Conservation (phyloP, 768 basidiomycete species). For the Suillus weaverae region DNA sequence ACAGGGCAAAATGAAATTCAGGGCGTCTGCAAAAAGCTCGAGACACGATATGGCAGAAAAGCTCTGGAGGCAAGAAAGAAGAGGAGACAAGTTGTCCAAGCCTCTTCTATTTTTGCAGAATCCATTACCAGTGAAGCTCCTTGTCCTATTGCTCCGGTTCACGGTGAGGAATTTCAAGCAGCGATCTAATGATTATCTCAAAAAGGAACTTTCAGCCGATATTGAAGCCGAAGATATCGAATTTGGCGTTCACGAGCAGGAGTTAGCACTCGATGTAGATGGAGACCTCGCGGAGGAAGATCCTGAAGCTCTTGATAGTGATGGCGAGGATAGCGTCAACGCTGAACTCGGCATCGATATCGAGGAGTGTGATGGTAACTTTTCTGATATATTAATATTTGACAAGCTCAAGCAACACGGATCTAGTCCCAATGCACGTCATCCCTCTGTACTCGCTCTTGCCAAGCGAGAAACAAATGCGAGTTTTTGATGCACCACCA, state of each 20-base stretch:
- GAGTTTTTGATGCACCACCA: conserved; percentile 86
- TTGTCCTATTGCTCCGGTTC: conserved; percentile 19
- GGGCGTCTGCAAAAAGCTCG: conserved; percentile 78
- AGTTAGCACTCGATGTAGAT: conserved; percentile 70
- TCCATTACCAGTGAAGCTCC: conserved; percentile 14
- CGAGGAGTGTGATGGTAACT: conserved; percentile 68
- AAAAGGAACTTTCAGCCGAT: conserved; percentile 46
- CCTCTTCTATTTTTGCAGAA: conserved; percentile 30
- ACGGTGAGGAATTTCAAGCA: conserved; percentile 12
- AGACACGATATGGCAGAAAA: conserved; percentile 71
- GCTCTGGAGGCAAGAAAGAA: conserved; percentile 56
- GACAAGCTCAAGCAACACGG: not conserved
- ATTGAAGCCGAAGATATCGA: conserved; percentile 84
- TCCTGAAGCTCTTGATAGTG: conserved; percentile 73
- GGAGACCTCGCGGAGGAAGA: conserved; percentile 61
- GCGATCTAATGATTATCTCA: not conserved
- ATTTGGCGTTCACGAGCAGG: conserved; percentile 49
- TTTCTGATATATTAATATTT: conserved; percentile 7
- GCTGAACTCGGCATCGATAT: conserved; percentile 57
- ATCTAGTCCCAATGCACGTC: conserved; percentile 86
- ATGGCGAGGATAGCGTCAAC: conserved; percentile 56
- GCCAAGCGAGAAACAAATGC: conserved; percentile 92
- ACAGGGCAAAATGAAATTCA: conserved; percentile 96
- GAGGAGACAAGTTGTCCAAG: conserved; percentile 28
- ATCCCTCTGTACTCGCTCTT: conserved; percentile 93